Evolutionary conservation across 371 early-diverging fungal species (phyloP), one percentile per base, ranked within the genome.

Genomic region (Mucor indicus): DNA sequence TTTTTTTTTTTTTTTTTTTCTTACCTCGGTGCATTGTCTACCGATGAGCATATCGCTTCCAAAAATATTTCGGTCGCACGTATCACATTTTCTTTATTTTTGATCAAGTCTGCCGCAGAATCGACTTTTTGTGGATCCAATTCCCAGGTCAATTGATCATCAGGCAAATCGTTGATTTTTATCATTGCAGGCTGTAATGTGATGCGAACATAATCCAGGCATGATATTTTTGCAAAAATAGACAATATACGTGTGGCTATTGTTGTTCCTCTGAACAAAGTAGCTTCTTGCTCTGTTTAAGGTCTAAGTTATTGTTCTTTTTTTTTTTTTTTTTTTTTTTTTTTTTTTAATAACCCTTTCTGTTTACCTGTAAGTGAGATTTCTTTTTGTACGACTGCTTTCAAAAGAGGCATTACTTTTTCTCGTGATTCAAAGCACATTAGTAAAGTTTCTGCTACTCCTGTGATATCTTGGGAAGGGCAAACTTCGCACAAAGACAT

Each of bases 241-340:
- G 92, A 86, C 50, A 97, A 60, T 10, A 96, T 68, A 7, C 90
- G 78, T 0, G 94, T 94, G 0, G 95, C 89, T 69, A 96, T 87
- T 15, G 90, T 87, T 57, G 95, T 95, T 30, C 93, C 79, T 22
- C 98, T 82, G 79, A 97, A 95, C 38, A 97, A 64, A 45, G 90
- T 89, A 0, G 92, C 75, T 29, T 91, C 88, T 52, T 84, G 77
- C 42, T 89, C 92, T 48, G 61, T 49, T 43, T 55, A 52, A 55
- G 50, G 24, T 17, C n/a, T n/a, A n/a, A n/a, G n/a, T n/a, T n/a
- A n/a, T n/a, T n/a, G n/a, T n/a, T n/a, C n/a, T n/a, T n/a, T n/a
- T n/a, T n/a, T n/a, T n/a, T n/a, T n/a, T n/a, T n/a, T n/a, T n/a
- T n/a, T n/a, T n/a, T n/a, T n/a, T n/a, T n/a, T n/a, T n/a, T n/a